Conservation (phyloP, 768 basidiomycete species). For the Agrocybe pediades region DNA sequence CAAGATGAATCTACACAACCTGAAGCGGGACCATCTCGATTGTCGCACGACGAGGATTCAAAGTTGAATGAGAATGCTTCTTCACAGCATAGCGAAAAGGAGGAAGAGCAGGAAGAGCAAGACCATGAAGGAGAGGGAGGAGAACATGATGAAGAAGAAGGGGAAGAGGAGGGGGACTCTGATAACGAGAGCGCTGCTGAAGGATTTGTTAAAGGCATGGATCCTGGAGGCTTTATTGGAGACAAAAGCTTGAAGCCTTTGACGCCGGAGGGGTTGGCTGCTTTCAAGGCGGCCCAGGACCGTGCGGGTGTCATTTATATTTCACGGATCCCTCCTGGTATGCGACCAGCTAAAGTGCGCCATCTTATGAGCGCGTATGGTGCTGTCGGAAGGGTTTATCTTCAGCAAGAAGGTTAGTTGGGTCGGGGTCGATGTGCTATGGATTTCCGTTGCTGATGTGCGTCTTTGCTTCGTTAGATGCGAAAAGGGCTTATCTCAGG, state of each 20-base stretch:
- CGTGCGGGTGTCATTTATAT: slow-evolving; percentile 91
- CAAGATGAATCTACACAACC: not conserved
- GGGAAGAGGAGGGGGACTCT: slow-evolving; percentile 21
- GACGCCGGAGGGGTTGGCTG: slow-evolving; percentile 72
- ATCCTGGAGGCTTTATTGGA: slow-evolving; percentile 59
- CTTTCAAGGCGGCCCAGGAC: slow-evolving; percentile 72
- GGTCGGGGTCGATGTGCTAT: not conserved
- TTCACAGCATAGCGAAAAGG: not conserved
- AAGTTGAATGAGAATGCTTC: not conserved
- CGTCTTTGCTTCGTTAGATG: slow-evolving; percentile 54
- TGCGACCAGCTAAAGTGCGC: slow-evolving; percentile 95
- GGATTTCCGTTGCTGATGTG: slow-evolving; percentile 3
- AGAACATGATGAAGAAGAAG: slow-evolving; percentile 22
- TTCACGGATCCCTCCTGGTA: slow-evolving; percentile 94
- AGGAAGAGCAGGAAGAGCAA: slow-evolving; percentile 1
- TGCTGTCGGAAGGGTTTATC: slow-evolving; percentile 88
- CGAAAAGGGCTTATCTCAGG: slow-evolving; percentile 85
- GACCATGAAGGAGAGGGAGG: slow-evolving; percentile 29
- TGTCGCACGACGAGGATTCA: slow-evolving; percentile 6
- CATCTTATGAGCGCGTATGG: slow-evolving; percentile 91
- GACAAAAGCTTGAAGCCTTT: slow-evolving; percentile 72
- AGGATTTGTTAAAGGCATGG: slow-evolving; percentile 50
- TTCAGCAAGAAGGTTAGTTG: slow-evolving; percentile 84
- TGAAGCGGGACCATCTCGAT: slow-evolving; percentile 19
- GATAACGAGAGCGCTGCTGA: slow-evolving; percentile 28